These are phyloP conservation scores for Diaporthe sp. DNA, from an alignment of 2,329 filamentous ascomycete genomes.

Conservation along the genomic window DNA sequence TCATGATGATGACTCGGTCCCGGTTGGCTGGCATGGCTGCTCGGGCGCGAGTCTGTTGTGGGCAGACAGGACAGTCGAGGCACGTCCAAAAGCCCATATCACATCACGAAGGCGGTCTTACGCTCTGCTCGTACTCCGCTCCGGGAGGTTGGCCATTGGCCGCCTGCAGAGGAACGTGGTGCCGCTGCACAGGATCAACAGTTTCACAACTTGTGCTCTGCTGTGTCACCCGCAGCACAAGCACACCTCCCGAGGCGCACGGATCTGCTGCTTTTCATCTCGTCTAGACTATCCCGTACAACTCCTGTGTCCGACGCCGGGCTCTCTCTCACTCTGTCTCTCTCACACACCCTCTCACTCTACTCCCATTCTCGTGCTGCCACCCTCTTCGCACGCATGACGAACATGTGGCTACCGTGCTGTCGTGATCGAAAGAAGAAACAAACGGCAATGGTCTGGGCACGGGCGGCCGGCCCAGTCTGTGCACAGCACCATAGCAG, in stretches of 20 bases:
- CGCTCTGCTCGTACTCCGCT: not conserved
- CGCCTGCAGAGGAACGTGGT: slow-evolving; percentile 7
- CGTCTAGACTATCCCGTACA: slow-evolving; percentile 33
- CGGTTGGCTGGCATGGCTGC: slow-evolving; percentile 5
- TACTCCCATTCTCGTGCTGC: not conserved
- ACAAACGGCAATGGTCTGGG: not conserved
- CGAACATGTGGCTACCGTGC: not conserved
- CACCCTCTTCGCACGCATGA: not conserved
- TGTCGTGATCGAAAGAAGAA: not conserved
- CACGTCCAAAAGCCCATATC: slow-evolving; percentile 2
- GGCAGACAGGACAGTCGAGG: not conserved
- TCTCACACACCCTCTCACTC: not conserved
- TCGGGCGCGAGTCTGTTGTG: not conserved
- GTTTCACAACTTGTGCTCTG: slow-evolving; percentile 39
- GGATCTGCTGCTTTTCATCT: slow-evolving; percentile 31
- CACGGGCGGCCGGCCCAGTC: slow-evolving; percentile 16
- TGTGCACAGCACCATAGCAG: slow-evolving; percentile 8
- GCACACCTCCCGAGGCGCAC: slow-evolving; percentile 33
- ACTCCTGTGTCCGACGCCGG: not conserved
- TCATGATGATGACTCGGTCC: not conserved
- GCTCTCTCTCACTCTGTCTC: not conserved
- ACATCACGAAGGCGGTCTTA: slow-evolving; percentile 21
- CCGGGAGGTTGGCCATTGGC: slow-evolving; percentile 18
- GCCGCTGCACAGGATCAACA: slow-evolving; percentile 21
- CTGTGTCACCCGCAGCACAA: slow-evolving; percentile 32